Conservation (phyloP, 2,329 filamentous ascomycete genomes). For the Karstenula rhodostoma region DNA sequence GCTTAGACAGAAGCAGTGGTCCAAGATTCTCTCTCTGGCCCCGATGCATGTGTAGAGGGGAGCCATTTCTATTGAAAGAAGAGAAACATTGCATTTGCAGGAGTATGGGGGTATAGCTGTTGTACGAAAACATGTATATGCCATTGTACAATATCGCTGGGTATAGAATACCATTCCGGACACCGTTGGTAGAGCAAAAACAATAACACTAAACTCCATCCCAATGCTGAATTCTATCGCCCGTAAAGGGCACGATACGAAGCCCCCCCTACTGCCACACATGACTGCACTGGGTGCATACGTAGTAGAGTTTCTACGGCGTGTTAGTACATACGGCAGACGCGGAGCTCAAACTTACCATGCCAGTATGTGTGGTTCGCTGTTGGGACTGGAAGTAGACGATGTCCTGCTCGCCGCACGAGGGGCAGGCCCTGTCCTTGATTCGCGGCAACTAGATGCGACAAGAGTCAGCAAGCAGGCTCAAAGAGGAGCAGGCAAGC, state of each 20-base stretch:
- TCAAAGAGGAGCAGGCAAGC: conserved; percentile 46
- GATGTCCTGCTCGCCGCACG: conserved; percentile 85
- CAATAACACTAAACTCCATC: conserved; percentile 40
- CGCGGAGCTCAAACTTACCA: conserved; percentile 67
- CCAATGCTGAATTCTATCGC: conserved; percentile 34
- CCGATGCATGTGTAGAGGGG: conserved; percentile 73
- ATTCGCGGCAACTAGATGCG: conserved; percentile 80
- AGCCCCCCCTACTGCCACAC: conserved; percentile 66
- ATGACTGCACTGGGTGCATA: conserved; percentile 92
- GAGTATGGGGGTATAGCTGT: conserved; percentile 18
- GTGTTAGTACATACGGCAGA: conserved; percentile 22
- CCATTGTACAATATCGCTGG: conserved; percentile 44
- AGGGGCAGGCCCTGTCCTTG: conserved; percentile 80
- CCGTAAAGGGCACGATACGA: conserved; percentile 4
- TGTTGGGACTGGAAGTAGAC: conserved; percentile 99
- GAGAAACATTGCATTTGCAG: conserved; percentile 19
- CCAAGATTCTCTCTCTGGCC: conserved; percentile 95
- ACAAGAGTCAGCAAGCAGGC: conserved; percentile 48
- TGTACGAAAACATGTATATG: conserved; percentile 40
- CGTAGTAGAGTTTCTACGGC: conserved; percentile 63
- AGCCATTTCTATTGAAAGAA: neutral
- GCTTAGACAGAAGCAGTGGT: conserved; percentile 92
- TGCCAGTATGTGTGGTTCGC: conserved; percentile 94
- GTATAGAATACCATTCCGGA: conserved; percentile 44
- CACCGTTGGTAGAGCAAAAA: conserved; percentile 36